Conservation (phyloP, 306 rosid species). For the Prunus fruticosa region DNA sequence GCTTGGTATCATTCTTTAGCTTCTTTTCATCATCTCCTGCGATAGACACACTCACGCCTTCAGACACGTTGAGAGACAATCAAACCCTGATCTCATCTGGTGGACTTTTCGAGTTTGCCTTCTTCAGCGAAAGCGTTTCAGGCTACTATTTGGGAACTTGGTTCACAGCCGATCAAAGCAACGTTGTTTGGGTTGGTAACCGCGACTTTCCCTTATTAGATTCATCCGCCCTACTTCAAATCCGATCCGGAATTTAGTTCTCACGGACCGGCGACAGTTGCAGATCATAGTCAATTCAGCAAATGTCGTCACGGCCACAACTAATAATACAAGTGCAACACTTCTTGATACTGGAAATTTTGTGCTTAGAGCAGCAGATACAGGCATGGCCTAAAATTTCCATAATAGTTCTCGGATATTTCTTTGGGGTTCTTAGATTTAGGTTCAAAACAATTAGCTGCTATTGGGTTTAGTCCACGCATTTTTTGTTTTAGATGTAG, state of each 20-base stretch:
- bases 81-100: neutral
- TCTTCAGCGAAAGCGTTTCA: neutral
- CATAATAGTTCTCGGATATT: too few relatives aligned
- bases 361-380: neutral
- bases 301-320: neutral
- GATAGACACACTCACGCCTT: too few relatives aligned
- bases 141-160: slow-evolving; percentile 4
- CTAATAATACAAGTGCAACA: slow-evolving; percentile 4
- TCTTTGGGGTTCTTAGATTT: too few relatives aligned
- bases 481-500: too few relatives aligned
- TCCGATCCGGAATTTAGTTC: slow-evolving; percentile 10
- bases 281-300: neutral
- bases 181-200: slow-evolving; percentile 9
- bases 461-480: too few relatives aligned
- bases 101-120: slow-evolving; percentile 14
- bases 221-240: neutral
- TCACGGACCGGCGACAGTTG: slow-evolving; percentile 3
- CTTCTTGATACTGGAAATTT: slow-evolving; percentile 17
- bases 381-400: neutral
- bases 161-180: neutral
- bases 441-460: too few relatives aligned
- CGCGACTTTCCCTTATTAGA: neutral
- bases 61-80: too few relatives aligned
- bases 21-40: neutral
- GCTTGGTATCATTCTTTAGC: neutral